Percentiles rank a stretch among this genome's conserved stretches.
phyloP scores from a whole-genome alignment of 2,329 filamentous ascomycete species.

The Blumeriella jaapii region DNA sequence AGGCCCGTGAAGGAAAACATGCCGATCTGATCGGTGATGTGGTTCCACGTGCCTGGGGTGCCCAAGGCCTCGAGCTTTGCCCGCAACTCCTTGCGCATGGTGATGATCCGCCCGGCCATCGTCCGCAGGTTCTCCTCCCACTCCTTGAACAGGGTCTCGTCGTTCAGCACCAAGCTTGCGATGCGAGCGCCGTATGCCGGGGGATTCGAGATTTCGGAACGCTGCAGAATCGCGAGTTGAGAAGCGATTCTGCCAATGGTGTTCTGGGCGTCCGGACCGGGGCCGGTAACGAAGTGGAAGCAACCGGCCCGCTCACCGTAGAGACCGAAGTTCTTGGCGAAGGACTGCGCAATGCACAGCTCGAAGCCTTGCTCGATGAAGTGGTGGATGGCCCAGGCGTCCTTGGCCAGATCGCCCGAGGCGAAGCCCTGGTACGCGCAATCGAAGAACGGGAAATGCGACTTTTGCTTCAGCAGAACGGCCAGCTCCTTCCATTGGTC shows the following conservation, averaged over 20 bases:
- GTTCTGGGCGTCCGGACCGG: slow-evolving; percentile 53
- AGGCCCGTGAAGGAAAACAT: slow-evolving; percentile 97
- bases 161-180: slow-evolving; percentile 74
- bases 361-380: slow-evolving; percentile 89
- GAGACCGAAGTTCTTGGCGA: slow-evolving; percentile 96
- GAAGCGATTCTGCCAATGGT: slow-evolving; percentile 57
- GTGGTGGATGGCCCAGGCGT: slow-evolving; percentile 87
- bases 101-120: slow-evolving; percentile 92
- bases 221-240: slow-evolving; percentile 87
- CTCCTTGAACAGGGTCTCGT: slow-evolving; percentile 67
- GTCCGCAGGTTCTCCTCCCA: slow-evolving; percentile 83
- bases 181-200: slow-evolving; percentile 90
- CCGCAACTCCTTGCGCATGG: slow-evolving; percentile 73
- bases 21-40: slow-evolving; percentile 97
- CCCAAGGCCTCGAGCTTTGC: slow-evolving; percentile 70
- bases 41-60: slow-evolving; percentile 88
- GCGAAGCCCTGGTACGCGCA: slow-evolving; percentile 97
- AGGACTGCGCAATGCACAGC: slow-evolving; percentile 80
- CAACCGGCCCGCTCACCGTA: slow-evolving; percentile 94
- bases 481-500: slow-evolving; percentile 94
- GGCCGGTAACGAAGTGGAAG: slow-evolving; percentile 83
- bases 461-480: slow-evolving; percentile 59
- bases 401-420: slow-evolving; percentile 72
- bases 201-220: slow-evolving; percentile 94
- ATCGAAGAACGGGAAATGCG: slow-evolving; percentile 97